Base-by-base conservation (phyloP, 2,329 filamentous ascomycete genomes). In the Calonectria multiphialidica region DNA sequence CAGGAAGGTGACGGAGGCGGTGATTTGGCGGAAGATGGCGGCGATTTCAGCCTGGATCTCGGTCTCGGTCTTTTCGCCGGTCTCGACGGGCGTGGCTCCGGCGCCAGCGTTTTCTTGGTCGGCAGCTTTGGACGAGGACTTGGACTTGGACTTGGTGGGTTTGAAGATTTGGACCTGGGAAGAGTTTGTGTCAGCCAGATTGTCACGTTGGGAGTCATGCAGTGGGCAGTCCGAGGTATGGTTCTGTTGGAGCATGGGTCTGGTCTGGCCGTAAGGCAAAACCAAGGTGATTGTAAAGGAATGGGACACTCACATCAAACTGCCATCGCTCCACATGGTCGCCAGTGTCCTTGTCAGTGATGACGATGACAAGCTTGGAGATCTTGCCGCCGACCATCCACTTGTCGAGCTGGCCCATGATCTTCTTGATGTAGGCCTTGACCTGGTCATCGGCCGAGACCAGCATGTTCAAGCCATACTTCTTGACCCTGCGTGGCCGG, bases 321-420 rank as follows among this genome's bases (percentile, higher is more conserved):
- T 99, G 96, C 97, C 97, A 99, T 75, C 97, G 90, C 87, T 99
- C 97, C 53, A 99, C 92, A 83, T 98, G 94, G 82, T 98, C 96
- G 75, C 96, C 97, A 0, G 96, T 98, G 84, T 99, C 97, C 85
- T 98, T 98, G 87, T 94, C 94, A 37, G 96, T 98, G 77, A 99
- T 96, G 59, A 99, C 97, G 66, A 99, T 94, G 72, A 99, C 96
- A 15, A 99, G 91, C 85, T 98, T 98, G 65, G 95, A 97, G 82
- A 99, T 98, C 86, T 99, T 98, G 83, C 96, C 95, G 79, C 94
- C 94, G 66, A 95, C 89, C 95, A 98, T 98, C 97, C 97, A 99
- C 83, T 95, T 95, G 87, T 97, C 96, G 71, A 99, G 91, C 85
- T 99, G 97, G 33, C 93, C 93, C 96, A 98, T 99, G 87, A 99